These are phyloP conservation scores for Yamadazyma philogaea DNA, from an alignment of 805 yeast genomes.

Conservation along the genomic window DNA sequence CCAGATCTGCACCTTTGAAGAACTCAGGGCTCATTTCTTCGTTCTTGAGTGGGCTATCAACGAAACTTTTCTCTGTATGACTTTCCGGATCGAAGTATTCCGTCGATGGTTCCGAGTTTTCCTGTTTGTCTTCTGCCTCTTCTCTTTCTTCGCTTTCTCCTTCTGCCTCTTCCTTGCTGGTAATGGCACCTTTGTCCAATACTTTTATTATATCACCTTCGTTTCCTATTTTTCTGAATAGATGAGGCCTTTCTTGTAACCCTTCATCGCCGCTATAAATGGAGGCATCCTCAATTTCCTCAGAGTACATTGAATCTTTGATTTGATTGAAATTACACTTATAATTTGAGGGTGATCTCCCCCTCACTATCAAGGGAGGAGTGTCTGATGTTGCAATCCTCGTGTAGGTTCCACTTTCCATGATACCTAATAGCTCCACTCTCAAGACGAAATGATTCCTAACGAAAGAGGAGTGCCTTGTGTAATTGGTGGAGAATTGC, in stretches of 20 bases:
- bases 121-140: no score
- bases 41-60: neutral
- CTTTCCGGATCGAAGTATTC: neutral
- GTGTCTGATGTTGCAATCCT: slow-evolving; percentile 48
- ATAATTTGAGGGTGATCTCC: slow-evolving; percentile 67
- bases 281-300: neutral
- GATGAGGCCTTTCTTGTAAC: neutral
- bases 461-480: slow-evolving; percentile 40
- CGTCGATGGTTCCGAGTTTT: neutral
- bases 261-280: neutral
- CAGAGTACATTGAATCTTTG: neutral
- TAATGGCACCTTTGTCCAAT: neutral
- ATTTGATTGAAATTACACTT: neutral
- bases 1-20: neutral
- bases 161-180: neutral
- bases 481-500: slow-evolving; percentile 59
- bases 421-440: slow-evolving; percentile 50
- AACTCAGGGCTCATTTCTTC: neutral
- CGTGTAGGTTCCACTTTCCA: slow-evolving; percentile 30
- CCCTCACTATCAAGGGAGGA: slow-evolving; percentile 59
- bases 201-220: neutral
- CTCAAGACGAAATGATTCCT: slow-evolving; percentile 47
- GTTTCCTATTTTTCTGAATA: neutral
- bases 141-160: no score
- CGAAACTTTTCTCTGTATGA: neutral